Evolutionary conservation across 345 rosid genomes (phyloP).

Genomic region (Heritiera fomes): DNA sequence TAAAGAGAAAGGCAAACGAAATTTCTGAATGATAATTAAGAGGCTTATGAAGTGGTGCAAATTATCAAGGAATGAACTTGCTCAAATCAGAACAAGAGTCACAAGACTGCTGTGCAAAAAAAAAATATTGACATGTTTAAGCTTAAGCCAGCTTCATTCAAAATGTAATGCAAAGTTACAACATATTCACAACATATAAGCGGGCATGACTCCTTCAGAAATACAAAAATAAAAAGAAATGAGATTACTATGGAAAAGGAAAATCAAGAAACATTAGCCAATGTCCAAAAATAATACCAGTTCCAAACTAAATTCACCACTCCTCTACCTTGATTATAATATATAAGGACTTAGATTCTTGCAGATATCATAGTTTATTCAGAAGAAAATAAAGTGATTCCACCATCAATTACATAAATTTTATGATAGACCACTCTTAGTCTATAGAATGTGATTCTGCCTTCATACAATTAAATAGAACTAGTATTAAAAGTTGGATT

Average conservation of each 20-base stretch:
- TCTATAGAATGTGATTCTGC: background rate
- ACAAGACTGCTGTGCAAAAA: conserved; percentile 32
- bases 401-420: background rate
- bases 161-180: conserved; percentile 4
- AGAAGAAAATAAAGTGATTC: background rate
- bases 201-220: background rate
- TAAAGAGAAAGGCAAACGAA: conserved; percentile 44
- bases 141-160: conserved; percentile 36
- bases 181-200: conserved; percentile 7
- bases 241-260: background rate
- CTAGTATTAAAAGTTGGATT: background rate
- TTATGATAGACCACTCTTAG: background rate
- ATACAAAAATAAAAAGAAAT: background rate
- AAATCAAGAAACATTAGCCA: background rate
- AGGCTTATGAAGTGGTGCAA: conserved; percentile 42
- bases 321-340: background rate
- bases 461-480: background rate
- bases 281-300: background rate
- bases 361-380: background rate
- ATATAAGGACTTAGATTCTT: background rate
- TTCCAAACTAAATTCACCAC: background rate
- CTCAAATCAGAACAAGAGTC: conserved; percentile 39
- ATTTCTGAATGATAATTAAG: conserved; percentile 40
- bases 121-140: conserved; percentile 39
- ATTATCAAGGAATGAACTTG: conserved; percentile 45